Evolutionary conservation across 1,284 basidiomycete genomes (phyloP), one percentile per base, ranked within the genome.

Genomic region (Rhodotorula sp.): DNA sequence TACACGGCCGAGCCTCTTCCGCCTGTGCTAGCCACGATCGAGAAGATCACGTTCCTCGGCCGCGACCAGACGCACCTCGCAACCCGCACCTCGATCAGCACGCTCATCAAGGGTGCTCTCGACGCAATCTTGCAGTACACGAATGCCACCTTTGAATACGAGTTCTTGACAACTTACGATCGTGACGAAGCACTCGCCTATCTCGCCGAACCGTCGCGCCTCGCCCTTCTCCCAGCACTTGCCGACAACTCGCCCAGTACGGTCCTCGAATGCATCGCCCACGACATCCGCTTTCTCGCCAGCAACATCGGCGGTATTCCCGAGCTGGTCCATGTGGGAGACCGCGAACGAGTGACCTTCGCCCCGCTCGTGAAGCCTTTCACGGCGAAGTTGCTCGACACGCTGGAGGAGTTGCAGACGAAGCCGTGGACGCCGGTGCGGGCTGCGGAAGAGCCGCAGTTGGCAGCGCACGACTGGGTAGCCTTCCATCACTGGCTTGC

Each of bases 191-290:
- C 71, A 18, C 65, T 75, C 51, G 47, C 55, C 11, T 75, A 75
- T 52, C 62, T 75, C n/a, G 56, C 52, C 16, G 57, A 60, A 15
- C 64, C 71, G 8, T 28, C 52, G 9, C 70, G 73, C 24, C 66
- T 75, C 60, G 73, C 68, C 47, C 48, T 75, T 34, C 64, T 72
- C 24, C 73, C 73, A 11, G 66, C 73, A 15, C 64, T 75, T 28
- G 71, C 68, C 46, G 73, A 75, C 59, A 75, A 75, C 54, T 75
- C 73, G 26, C 73, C 73, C 11, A 67, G 61, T 37, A 75, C 73
- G 15, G 73, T 75, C 24, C 73, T 75, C 58, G 73, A 75, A 30
- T 75, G 73, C 59, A 68, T 75, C 30, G 50, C 67, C 15, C 59
- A 66, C 53, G 51, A 52, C 5, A 66, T 72, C 26, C 73, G 66